A percentile compares a stretch with the other conserved stretches of the same genome.
These are phyloP conservation scores for Patellifolia procumbens DNA, from an alignment of 179 eudicot genomes.

Conservation along the genomic window DNA sequence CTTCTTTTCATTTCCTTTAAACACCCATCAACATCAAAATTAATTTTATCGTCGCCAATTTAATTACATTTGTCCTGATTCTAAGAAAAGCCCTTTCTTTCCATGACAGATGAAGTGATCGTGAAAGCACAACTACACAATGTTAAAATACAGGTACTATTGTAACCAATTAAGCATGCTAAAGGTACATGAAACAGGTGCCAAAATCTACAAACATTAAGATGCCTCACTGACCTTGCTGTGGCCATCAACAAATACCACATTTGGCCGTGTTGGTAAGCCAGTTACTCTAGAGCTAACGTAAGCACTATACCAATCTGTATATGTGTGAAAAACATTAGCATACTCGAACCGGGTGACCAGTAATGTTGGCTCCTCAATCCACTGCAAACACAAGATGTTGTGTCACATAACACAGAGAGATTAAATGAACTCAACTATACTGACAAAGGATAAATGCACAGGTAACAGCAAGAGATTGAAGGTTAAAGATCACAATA, in stretches of 20 bases:
- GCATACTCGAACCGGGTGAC: conserved; percentile 93
- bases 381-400: conserved; percentile 62
- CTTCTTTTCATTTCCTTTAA: too few species aligned
- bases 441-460: neutral
- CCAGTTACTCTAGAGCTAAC: conserved; percentile 88
- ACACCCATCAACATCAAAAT: too few species aligned
- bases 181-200: neutral
- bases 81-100: neutral
- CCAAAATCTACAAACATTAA: conserved; percentile 6
- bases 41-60: too few species aligned
- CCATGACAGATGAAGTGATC: neutral
- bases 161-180: neutral
- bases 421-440: neutral
- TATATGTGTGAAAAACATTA: conserved; percentile 87
- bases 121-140: neutral
- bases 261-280: conserved; percentile 77
- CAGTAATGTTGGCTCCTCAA: conserved; percentile 90
- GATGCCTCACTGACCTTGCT: conserved; percentile 51
- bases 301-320: conserved; percentile 95
- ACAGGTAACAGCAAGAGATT: neutral
- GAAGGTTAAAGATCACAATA: neutral
- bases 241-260: conserved; percentile 93
- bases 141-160: neutral
- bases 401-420: neutral
- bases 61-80: too few species aligned